Conservation (phyloP, 2,329 filamentous ascomycete species). For the Diaporthe australafricana region DNA sequence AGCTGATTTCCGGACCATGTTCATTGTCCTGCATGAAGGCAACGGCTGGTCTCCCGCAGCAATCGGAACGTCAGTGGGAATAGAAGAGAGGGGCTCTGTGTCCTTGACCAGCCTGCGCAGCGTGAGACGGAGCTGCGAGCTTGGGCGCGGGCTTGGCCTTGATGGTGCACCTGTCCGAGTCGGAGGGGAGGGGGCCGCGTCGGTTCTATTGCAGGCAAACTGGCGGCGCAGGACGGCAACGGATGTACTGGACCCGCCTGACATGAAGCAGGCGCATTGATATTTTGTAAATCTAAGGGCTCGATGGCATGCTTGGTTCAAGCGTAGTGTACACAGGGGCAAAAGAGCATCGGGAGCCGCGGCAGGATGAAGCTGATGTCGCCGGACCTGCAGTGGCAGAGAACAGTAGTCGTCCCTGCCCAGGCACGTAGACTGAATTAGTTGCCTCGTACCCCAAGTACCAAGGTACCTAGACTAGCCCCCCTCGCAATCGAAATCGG, state of each 20-base stretch:
- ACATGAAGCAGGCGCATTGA: conserved; percentile 15
- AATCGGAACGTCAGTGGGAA: not conserved
- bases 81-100: conserved; percentile 11
- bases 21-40: conserved; percentile 39
- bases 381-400: conserved; percentile 6
- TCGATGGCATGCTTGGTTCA: conserved; percentile 7
- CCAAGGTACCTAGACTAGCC: not conserved
- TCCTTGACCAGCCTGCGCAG: conserved; percentile 4
- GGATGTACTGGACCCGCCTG: conserved; percentile 16
- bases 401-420: not conserved
- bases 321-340: not conserved
- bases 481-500: not conserved
- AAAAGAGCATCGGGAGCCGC: conserved; percentile 5
- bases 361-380: conserved; percentile 11
- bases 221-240: not conserved
- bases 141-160: conserved; percentile 3
- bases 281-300: not conserved
- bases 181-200: not conserved
- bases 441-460: not conserved
- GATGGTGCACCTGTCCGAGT: not conserved
- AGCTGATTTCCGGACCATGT: conserved; percentile 36
- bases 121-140: conserved; percentile 2
- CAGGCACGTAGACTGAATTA: not conserved
- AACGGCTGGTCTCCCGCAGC: conserved; percentile 15
- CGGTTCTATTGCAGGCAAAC: not conserved